Base-by-base conservation (phyloP, 1,139 yeast species). In the Yamadazyma conglobata region DNA sequence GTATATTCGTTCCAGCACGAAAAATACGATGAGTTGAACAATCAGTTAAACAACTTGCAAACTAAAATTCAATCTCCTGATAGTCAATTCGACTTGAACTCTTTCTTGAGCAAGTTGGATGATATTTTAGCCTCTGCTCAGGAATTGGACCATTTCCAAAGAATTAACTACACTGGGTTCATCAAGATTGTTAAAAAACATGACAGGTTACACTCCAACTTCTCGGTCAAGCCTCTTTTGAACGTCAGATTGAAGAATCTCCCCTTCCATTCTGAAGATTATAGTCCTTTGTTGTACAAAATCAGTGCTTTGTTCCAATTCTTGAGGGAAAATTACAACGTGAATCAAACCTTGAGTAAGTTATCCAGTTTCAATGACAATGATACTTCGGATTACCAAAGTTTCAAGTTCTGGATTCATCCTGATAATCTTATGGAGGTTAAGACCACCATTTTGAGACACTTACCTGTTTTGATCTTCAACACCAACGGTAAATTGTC, bases 371-470 rank as follows among this genome's bases (percentile, higher is more conserved):
- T 67, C 43, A 66, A 60, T 36, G 74, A 69, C 35, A 55, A 61
- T 33, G 66, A 67, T 34, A 70, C 70, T 35, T 69, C 73, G 22
- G 80, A 79, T 29, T 84, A 68, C 56, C 86, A 84, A 48, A 79
- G 87, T 15, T 80, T 82, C 60, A 87, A 87, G 60, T 89, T 89
- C 58, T 91, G 98, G 98, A 73, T 91, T 30, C 97, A 91, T 54
- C 91, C 91, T 10, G 98, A 91, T 50, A 88, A 91, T 55, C 67
- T 89, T 54, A 89, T 89, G 96, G 97, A 91, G 60, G 95, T 88
- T 35, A 91, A 91, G 62, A 87, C 97, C 15, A 79, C 88, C 42
- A 86, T 91, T 43, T 73, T 91, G 52, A 82, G 97, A 56, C 95
- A 88, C 50, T 73, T 91, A 46, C 98, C 98, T 0, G 94, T 89